Evolutionary conservation across 148 eudicot genomes (phyloP).

Genomic region (Rhododendron ferrugineum): DNA sequence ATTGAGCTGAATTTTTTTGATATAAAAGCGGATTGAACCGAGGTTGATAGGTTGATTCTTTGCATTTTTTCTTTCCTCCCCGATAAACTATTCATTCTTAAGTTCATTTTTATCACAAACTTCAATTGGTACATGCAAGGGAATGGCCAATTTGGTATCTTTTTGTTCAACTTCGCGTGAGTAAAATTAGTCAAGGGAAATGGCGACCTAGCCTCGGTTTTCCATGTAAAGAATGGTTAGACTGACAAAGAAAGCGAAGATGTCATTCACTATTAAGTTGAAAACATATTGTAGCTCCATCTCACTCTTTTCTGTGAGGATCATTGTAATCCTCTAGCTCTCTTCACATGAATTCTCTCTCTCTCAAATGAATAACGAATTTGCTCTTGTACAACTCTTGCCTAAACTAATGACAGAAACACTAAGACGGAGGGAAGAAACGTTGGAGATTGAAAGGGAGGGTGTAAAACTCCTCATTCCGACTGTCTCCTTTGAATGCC

Average conservation of each 20-base stretch:
- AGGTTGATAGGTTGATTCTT: background rate
- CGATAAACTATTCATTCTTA: background rate
- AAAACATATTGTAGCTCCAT: conserved; percentile 2
- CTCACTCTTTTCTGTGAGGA: conserved; percentile 9
- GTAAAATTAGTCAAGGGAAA: no score
- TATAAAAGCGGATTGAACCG: background rate
- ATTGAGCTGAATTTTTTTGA: background rate
- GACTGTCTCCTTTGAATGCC: conserved; percentile 84
- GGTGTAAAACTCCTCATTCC: conserved; percentile 94
- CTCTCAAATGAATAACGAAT: background rate
- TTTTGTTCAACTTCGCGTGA: no score
- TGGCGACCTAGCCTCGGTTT: background rate
- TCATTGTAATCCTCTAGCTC: conserved; percentile 9
- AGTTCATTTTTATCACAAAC: background rate
- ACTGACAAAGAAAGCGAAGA: conserved; percentile 25
- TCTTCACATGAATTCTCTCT: background rate
- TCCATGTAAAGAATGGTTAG: background rate
- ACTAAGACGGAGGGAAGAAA: conserved; percentile 89
- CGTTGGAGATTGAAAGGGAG: conserved; percentile 94
- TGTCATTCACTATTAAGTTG: conserved; percentile 24
- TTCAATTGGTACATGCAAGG: background rate
- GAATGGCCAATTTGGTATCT: no score
- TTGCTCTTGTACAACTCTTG: background rate
- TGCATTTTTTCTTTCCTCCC: background rate
- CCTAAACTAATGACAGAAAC: background rate